phyloP scores from a whole-genome alignment of 23 red algal genomes.

The Gracilaria domingensis region DNA sequence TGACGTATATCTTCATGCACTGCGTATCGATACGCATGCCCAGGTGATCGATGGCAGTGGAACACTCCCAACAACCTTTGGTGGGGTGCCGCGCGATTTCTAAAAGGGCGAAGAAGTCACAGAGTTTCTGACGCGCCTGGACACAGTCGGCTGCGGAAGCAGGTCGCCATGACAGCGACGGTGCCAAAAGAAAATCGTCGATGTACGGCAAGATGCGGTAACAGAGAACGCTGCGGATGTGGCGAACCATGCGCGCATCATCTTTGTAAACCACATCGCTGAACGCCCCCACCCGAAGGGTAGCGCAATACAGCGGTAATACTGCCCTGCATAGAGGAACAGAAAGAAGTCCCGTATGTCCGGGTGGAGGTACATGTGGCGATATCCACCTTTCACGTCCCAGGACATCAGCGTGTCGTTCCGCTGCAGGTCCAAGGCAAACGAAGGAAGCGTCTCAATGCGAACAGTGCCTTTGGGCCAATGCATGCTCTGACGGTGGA shows the following conservation, averaged over 20 bases:
- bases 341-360: conserved; percentile 26
- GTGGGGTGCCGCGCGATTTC: neutral
- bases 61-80: conserved; percentile 13
- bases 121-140: neutral
- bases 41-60: conserved; percentile 5
- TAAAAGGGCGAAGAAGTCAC: neutral
- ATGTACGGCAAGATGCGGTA: conserved; percentile 33
- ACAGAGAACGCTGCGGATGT: neutral
- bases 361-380: no score
- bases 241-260: conserved; percentile 5
- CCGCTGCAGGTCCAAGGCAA: conserved; percentile 28
- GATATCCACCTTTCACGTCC: conserved; percentile 22
- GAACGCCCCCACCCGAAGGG: conserved; percentile 46
- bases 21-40: conserved; percentile 15
- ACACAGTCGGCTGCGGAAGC: neutral
- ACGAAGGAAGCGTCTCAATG: conserved; percentile 14
- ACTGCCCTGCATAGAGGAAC: conserved; percentile 1
- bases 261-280: conserved; percentile 1
- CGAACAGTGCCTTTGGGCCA: neutral
- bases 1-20: neutral
- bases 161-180: neutral
- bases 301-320: conserved; percentile 41
- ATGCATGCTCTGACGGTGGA: conserved; percentile 21
- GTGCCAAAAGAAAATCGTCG: conserved; percentile 25
- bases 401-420: conserved; percentile 4